A percentile compares a stretch with the other conserved stretches of the same genome.
Evolutionary conservation across 805 yeast species (phyloP).

Genomic region (Cyberlindnera mycetangii): DNA sequence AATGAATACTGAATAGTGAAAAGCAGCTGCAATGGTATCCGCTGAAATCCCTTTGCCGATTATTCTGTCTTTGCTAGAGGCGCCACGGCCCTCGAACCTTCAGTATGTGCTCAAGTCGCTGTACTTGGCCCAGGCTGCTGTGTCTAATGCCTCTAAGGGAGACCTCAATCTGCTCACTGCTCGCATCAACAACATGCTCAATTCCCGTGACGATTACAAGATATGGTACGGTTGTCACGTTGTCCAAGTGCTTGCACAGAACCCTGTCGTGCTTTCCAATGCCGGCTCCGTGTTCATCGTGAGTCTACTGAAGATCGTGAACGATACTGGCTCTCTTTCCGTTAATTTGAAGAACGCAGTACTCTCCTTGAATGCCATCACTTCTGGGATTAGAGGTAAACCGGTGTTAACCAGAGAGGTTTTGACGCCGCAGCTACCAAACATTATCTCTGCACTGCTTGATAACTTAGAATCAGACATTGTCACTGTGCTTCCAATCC

Average conservation of each 20-base stretch:
- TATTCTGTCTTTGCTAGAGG: slow-evolving; percentile 20
- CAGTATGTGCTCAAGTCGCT: slow-evolving; percentile 25
- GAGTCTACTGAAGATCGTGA: slow-evolving; percentile 34
- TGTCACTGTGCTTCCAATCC: slow-evolving; percentile 35
- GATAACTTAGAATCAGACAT: slow-evolving; percentile 38
- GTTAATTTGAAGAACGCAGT: slow-evolving; percentile 32
- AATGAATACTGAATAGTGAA: no score
- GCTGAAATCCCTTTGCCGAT: slow-evolving; percentile 28
- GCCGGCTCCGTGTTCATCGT: slow-evolving; percentile 38
- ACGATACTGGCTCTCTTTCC: slow-evolving; percentile 29
- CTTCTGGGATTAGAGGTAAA: slow-evolving; percentile 62
- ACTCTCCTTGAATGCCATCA: slow-evolving; percentile 29
- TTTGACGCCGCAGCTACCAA: slow-evolving; percentile 73
- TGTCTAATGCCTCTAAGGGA: slow-evolving; percentile 43
- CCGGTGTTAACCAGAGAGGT: slow-evolving; percentile 82
- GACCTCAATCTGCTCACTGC: slow-evolving; percentile 51
- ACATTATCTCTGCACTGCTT: slow-evolving; percentile 53
- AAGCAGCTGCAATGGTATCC: slow-evolving; percentile 10
- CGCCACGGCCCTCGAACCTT: slow-evolving; percentile 19
- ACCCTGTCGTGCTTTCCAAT: slow-evolving; percentile 30
- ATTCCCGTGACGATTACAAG: slow-evolving; percentile 31
- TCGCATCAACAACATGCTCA: slow-evolving; percentile 30
- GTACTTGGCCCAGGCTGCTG: slow-evolving; percentile 25
- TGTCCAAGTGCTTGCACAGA: slow-evolving; percentile 24
- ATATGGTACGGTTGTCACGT: slow-evolving; percentile 38